These are phyloP conservation scores for Amanita fuliginea DNA, from an alignment of 768 basidiomycete species.

Conservation along the genomic window DNA sequence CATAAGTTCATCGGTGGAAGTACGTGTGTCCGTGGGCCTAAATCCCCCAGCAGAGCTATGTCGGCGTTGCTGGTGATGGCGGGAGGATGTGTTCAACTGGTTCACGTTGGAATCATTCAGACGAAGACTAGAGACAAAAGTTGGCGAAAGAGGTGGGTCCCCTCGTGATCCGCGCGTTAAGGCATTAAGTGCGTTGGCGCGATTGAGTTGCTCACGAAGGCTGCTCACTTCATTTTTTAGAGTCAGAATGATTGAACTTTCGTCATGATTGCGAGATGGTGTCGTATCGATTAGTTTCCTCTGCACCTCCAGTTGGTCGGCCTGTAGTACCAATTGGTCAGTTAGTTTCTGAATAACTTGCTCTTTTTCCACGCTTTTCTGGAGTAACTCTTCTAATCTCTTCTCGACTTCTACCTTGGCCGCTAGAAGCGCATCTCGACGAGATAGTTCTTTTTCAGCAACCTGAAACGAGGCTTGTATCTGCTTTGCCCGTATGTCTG, in stretches of 20 bases:
- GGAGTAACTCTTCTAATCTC: slow-evolving; percentile 65
- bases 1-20: slow-evolving; percentile 72
- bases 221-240: slow-evolving; percentile 89
- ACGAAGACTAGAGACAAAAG: slow-evolving; percentile 74
- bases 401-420: slow-evolving; percentile 75
- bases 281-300: slow-evolving; percentile 58
- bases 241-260: slow-evolving; percentile 75
- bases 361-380: slow-evolving; percentile 75
- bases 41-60: slow-evolving; percentile 83
- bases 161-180: slow-evolving; percentile 65
- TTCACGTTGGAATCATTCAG: slow-evolving; percentile 35
- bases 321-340: slow-evolving; percentile 63
- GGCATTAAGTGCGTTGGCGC: slow-evolving; percentile 85
- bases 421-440: slow-evolving; percentile 62
- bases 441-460: slow-evolving; percentile 59
- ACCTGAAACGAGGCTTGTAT: slow-evolving; percentile 58
- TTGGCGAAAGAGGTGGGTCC: slow-evolving; percentile 73
- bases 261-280: slow-evolving; percentile 64
- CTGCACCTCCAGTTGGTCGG: slow-evolving; percentile 65
- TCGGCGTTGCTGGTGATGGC: slow-evolving; percentile 68
- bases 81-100: slow-evolving; percentile 24
- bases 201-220: slow-evolving; percentile 90
- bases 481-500: slow-evolving; percentile 61
- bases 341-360: slow-evolving; percentile 71
- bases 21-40: slow-evolving; percentile 52